Percentiles rank a stretch among this genome's conserved stretches.
Evolutionary conservation across 1,284 basidiomycete genomes (phyloP).

Genomic region (Ganoderma leucocontextum): DNA sequence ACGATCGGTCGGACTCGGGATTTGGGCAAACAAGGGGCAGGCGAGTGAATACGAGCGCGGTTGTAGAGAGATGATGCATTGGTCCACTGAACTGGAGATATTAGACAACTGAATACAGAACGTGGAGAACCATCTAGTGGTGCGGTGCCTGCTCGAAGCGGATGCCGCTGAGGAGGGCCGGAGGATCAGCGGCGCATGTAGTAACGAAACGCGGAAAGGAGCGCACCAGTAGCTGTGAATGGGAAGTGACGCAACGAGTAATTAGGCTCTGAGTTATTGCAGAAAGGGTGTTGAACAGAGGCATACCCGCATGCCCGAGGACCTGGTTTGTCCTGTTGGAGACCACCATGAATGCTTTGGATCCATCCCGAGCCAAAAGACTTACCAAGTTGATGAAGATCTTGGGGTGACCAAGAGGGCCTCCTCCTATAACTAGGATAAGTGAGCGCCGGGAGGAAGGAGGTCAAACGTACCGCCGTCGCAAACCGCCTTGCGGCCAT

Average conservation of each 20-base stretch:
- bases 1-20: not conserved
- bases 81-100: slow-evolving; percentile 14
- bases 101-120: slow-evolving; percentile 20
- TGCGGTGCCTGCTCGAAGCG: slow-evolving; percentile 77
- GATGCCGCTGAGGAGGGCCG: slow-evolving; percentile 67
- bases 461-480: slow-evolving; percentile 82
- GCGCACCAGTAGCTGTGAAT: slow-evolving; percentile 82
- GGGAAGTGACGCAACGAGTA: slow-evolving; percentile 16
- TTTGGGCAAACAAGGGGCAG: not conserved
- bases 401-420: slow-evolving; percentile 96
- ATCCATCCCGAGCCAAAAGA: slow-evolving; percentile 5
- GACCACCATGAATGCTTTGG: not conserved
- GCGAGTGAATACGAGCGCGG: not conserved
- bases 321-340: slow-evolving; percentile 73
- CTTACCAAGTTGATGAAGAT: slow-evolving; percentile 92
- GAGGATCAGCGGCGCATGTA: slow-evolving; percentile 31
- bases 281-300: slow-evolving; percentile 29
- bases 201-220: slow-evolving; percentile 14
- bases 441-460: not conserved
- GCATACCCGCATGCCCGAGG: slow-evolving; percentile 82
- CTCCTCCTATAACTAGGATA: slow-evolving; percentile 70
- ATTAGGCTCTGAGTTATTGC: slow-evolving; percentile 22
- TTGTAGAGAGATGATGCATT: slow-evolving; percentile 17
- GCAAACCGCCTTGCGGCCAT: slow-evolving; percentile 87
- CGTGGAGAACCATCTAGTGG: slow-evolving; percentile 43